Base-by-base conservation (phyloP, 2,329 filamentous ascomycete species). In the Cadophora gregata region DNA sequence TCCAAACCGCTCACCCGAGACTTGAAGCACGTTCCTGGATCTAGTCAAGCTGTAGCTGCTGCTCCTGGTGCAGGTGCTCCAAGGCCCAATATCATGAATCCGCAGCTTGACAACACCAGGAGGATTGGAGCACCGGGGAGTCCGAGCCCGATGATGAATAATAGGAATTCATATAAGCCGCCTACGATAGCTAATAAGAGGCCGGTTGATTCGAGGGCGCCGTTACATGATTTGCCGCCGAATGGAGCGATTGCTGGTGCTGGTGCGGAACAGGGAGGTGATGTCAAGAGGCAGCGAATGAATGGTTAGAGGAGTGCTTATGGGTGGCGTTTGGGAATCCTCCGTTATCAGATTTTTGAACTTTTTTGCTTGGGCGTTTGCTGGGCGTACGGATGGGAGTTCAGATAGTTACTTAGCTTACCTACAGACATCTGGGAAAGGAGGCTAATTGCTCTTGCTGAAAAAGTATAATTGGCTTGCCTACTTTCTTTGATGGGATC, bases 1-100 rank as follows among this genome's bases (percentile, higher is more conserved):
- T 94, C 91, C 4, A 89, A 90, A 62, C 93, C 93, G 0, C 80
- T 97, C 1, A 85, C 84, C 4, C 86, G 84, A 69, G 83, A 82
- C 55, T 80, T 83, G 0, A 81, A 85, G 69, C 85, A 88, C 66
- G 80, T 87, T 0, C 76, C 83, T 60, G 66, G 74, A 65, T 69
- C 76, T 72, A 68, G 64, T 42, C 77, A 79, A 25, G 66, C 69
- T 59, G 31, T 59, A 9, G 65, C 36, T 63, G 64, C 47, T 67
- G 24, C 56, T 36, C 59, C 53, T 5, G 60, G 33, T 48, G 27
- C 48, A 5, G 59, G 21, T 47, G 24, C 74, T 50, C 77, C n/a
- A n/a, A n/a, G 79, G 38, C 80, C 81, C 8, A 83, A 81, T 66
- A 75, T 84, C 2, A 74, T 83, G 51, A 88, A 88, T 70, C 84